phyloP scores from a whole-genome alignment of 306 rosid species.

The Vigna trinervia region DNA sequence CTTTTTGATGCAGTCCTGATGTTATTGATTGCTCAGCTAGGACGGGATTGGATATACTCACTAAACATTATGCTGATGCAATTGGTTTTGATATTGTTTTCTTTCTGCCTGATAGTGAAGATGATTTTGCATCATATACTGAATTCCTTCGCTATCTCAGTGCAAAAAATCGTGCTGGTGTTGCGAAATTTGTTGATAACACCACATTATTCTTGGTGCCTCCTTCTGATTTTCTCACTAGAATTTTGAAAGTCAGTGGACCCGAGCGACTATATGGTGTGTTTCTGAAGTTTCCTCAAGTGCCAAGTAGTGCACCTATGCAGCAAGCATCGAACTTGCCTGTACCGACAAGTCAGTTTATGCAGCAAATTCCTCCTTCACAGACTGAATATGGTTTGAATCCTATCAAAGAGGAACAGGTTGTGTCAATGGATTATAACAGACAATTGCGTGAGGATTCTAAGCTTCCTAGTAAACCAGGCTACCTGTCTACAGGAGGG shows the following conservation, averaged over 20 bases:
- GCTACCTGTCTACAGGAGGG: constrained; percentile 58
- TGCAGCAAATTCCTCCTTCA: constrained; percentile 65
- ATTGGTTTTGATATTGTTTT: constrained; percentile 89
- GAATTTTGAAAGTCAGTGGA: constrained; percentile 85
- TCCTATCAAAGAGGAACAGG: constrained; percentile 70
- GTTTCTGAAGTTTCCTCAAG: constrained; percentile 89
- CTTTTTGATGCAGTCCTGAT: constrained; percentile 82
- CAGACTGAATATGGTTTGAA: constrained; percentile 63
- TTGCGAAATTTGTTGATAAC: constrained; percentile 89
- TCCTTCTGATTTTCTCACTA: constrained; percentile 91
- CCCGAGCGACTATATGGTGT: constrained; percentile 98
- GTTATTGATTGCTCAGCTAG: constrained; percentile 97
- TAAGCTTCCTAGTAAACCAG: constrained; percentile 62
- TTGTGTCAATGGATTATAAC: constrained; percentile 64
- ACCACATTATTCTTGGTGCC: constrained; percentile 96
- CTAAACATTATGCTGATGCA: constrained; percentile 93
- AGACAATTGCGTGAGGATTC: constrained; percentile 71
- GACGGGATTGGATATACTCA: constrained; percentile 93
- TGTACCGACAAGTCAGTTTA: constrained; percentile 63
- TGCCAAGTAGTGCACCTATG: constrained; percentile 55
- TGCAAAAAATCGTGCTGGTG: constrained; percentile 97
- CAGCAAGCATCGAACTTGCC: constrained; percentile 67
- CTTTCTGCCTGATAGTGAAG: constrained; percentile 97
- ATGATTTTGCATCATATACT: constrained; percentile 99
- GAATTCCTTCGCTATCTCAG: constrained; percentile 93